phyloP scores from a whole-genome alignment of 208 protist genomes.

The Crithidia sp. region DNA sequence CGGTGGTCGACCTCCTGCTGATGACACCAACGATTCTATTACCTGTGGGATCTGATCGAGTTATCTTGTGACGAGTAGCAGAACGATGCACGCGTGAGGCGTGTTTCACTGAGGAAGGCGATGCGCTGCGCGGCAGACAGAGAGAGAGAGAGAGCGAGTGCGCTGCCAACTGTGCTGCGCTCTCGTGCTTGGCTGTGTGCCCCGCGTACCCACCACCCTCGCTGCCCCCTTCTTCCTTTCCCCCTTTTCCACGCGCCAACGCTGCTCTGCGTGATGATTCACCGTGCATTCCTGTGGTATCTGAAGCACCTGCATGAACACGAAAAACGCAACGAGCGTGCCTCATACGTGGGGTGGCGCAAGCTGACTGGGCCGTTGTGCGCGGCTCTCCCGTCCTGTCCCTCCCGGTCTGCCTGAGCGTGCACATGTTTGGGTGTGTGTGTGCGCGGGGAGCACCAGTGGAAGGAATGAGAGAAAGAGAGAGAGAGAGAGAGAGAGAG shows the following conservation, averaged over 20 bases:
- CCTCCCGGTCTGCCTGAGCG: neutral
- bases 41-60: constrained; percentile 49
- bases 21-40: constrained; percentile 45
- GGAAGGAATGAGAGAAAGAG: neutral
- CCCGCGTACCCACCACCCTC: neutral
- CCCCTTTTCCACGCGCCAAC: neutral
- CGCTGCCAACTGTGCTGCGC: no score
- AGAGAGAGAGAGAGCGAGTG: neutral
- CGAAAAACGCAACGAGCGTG: constrained; percentile 62
- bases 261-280: constrained; percentile 26
- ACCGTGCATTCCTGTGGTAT: constrained; percentile 84
- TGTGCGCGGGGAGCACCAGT: neutral
- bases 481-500: neutral
- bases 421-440: constrained; percentile 12
- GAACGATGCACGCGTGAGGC: constrained; percentile 33
- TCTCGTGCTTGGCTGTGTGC: no score
- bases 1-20: constrained; percentile 14
- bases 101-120: constrained; percentile 31
- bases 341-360: constrained; percentile 24
- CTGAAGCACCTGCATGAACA: constrained; percentile 44
- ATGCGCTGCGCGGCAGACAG: neutral
- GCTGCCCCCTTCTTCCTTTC: neutral
- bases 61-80: constrained; percentile 22
- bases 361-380: constrained; percentile 19
- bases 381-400: neutral